Base-by-base conservation (phyloP, 2,329 filamentous ascomycete species). In the Seiridium unicorne region DNA sequence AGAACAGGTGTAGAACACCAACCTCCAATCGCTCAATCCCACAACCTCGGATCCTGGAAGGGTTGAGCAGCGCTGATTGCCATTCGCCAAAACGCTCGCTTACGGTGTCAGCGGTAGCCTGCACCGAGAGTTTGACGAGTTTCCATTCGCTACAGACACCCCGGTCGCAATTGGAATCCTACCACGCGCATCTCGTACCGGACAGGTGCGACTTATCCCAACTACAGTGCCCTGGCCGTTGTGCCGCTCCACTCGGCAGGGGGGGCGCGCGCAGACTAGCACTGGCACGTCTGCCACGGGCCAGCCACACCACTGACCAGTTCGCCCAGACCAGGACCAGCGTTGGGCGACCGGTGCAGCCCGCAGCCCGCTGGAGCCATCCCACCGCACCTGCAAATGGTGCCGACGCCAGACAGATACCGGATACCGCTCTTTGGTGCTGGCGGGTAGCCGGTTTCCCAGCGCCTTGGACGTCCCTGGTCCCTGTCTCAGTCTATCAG, bases 21-120 rank as follows among this genome's bases (percentile, higher is more conserved):
- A 36, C 31, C 38, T 57, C 54, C 54, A 57, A 53, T n/a, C 38
- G 35, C 54, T 56, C 10, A 44, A 46, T 56, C 54, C 54, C 42
- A 46, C 31, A 13, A 8, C 6, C 9, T 47, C 54, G 40, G 26
- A 56, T 46, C 54, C 54, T 42, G 34, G 18, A 46, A 9, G 44
- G 42, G 44, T 44, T 36, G 10, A 44, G 42, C 13, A 36, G 54
- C 38, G 31, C 31, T 48, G 54, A 32, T 8, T 57, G 31, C 44
- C 54, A 57, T 57, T 57, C 40, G 54, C 40, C 34, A 31, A 34
- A 18, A 31, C 13, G 11, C 34, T 57, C 54, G 42, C 54, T 57
- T 46, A 48, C 42, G 31, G 54, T 57, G 54, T 57, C 54, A 47
- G 44, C 54, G 42, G 42, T 46, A 44, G 54, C 54, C 54, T 57